phyloP scores from a whole-genome alignment of 1,139 yeast genomes.

The Diutina rugosa region DNA sequence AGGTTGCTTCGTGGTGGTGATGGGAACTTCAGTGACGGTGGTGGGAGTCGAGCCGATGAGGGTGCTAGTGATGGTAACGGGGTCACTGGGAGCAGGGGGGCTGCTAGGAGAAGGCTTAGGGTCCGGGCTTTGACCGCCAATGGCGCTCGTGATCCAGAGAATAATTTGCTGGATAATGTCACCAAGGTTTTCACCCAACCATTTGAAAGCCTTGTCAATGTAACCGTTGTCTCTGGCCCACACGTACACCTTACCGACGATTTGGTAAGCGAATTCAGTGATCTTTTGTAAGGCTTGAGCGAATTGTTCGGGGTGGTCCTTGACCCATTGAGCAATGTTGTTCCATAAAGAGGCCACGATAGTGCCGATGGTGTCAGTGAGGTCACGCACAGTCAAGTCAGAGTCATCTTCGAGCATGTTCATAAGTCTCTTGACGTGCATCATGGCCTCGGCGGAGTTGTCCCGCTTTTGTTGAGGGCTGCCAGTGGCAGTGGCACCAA shows the following conservation, averaged over 20 bases:
- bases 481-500: neutral
- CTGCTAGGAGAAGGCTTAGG: neutral
- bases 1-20: neutral
- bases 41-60: neutral
- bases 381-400: neutral
- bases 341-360: neutral
- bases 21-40: neutral
- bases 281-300: too few species aligned
- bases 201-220: neutral
- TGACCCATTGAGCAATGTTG: neutral
- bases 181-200: neutral
- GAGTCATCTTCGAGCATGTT: neutral
- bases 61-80: neutral
- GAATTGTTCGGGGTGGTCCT: neutral
- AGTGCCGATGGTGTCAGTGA: neutral
- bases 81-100: neutral
- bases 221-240: neutral
- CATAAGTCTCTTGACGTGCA: neutral
- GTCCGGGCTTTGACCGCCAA: neutral
- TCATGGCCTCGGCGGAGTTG: neutral
- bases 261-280: neutral
- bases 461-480: neutral
- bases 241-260: neutral
- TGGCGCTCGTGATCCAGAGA: neutral
- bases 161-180: neutral